These are phyloP conservation scores for Backusella liffmaniae DNA, from an alignment of 192 early-diverging fungal genomes.

Conservation along the genomic window DNA sequence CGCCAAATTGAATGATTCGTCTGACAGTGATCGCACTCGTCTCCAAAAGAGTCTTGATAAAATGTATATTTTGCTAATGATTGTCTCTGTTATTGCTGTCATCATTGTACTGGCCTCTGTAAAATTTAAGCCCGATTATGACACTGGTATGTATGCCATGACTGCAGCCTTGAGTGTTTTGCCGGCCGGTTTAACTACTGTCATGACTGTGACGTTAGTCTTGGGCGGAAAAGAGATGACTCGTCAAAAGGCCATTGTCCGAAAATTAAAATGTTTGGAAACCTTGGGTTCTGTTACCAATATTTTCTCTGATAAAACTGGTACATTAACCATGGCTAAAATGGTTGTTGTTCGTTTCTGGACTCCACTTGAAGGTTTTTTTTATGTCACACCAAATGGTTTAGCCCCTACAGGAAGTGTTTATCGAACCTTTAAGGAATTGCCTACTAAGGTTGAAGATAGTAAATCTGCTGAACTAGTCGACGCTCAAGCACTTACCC, in stretches of 20 bases:
- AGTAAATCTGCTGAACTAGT: neutral
- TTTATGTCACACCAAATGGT: constrained; percentile 59
- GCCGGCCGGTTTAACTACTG: constrained; percentile 90
- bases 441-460: neutral
- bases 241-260: constrained; percentile 82
- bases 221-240: constrained; percentile 88
- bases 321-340: constrained; percentile 91
- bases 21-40: constrained; percentile 51
- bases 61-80: constrained; percentile 76
- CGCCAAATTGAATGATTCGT: constrained; percentile 65
- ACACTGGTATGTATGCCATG: constrained; percentile 74
- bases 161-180: constrained; percentile 86
- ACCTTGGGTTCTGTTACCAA: constrained; percentile 90
- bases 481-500: constrained; percentile 13
- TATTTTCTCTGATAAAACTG: constrained; percentile 96
- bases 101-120: constrained; percentile 83
- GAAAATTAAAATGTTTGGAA: constrained; percentile 87
- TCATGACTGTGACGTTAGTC: constrained; percentile 91
- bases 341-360: constrained; percentile 89
- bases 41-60: constrained; percentile 67
- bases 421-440: constrained; percentile 5
- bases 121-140: constrained; percentile 58
- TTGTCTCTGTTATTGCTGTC: constrained; percentile 62
- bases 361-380: constrained; percentile 73
- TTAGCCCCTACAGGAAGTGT: constrained; percentile 58